Evolutionary conservation across 441 rosid species (phyloP).

Genomic region (Metrosideros polymorpha): DNA sequence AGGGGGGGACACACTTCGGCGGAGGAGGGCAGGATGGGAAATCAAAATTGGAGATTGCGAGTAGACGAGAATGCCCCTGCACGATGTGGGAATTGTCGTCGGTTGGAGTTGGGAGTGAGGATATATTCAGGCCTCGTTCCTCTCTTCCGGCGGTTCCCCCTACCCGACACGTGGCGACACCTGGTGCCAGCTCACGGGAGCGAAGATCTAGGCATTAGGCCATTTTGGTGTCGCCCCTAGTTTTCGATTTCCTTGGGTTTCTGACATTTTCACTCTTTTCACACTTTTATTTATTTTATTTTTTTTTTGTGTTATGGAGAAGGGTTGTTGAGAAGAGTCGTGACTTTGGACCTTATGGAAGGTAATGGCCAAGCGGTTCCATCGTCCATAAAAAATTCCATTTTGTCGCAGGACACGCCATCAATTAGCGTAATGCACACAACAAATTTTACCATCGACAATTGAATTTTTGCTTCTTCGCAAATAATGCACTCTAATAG

Average conservation of each 20-base stretch:
- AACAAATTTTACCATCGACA: not conserved
- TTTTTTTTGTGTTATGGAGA: not conserved
- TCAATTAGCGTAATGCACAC: not conserved
- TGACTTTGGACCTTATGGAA: not conserved
- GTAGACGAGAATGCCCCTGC: conserved; percentile 21
- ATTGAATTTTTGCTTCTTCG: not conserved
- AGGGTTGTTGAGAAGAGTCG: not conserved
- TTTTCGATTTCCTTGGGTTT: not conserved
- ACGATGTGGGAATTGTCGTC: not conserved
- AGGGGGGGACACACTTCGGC: not conserved
- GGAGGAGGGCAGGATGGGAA: conserved; percentile 20
- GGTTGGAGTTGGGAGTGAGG: not conserved
- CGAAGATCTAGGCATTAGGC: not conserved
- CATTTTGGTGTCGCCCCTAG: not conserved
- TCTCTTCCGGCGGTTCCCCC: not conserved
- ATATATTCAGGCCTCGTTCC: not conserved
- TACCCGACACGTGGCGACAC: not conserved
- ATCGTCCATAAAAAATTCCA: not conserved
- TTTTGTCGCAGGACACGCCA: not conserved
- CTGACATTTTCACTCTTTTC: not conserved
- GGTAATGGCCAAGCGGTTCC: not conserved
- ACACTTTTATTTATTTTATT: not conserved
- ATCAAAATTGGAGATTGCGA: not conserved
- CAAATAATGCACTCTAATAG: not conserved
- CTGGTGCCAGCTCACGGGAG: not conserved